Evolutionary conservation across 805 yeast genomes (phyloP), one percentile per base, ranked within the genome.

Genomic region (Candida sithepensis): DNA sequence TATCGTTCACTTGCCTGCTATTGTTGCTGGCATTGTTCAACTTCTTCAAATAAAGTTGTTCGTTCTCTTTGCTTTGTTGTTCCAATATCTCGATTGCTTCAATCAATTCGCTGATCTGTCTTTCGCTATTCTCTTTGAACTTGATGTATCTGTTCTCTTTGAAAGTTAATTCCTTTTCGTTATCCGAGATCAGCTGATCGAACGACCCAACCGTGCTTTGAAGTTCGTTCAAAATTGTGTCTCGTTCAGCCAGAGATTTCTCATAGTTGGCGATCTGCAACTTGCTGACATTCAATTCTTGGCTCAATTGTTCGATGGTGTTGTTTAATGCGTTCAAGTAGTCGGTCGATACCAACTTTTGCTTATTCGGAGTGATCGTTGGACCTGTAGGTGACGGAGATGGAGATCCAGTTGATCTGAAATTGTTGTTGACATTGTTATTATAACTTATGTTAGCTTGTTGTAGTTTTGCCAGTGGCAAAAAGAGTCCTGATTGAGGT

Each of bases 401-500:
- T 24, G 28, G 10, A 24, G 28, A 24, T 10, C 28, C 9, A 24
- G 9, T 24, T 10, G 10, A 24, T 10, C 36, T 24, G 21, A 19
- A 10, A 13, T 55, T 37, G 21, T 30, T 39, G 21, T 19, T 16
- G 13, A 24, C 28, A 24, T 21, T 24, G 40, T 22, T 21, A 30
- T 13, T 24, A 7, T 2, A 19, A 28, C 10, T 12, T 18, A 13
- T 43, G 43, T 64, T 64, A 2, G 51, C 56, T 36, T 54, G 52
- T 4, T 52, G 55, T 45, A 63, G 63, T 64, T 69, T 75, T 43
- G 71, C 78, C 59, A 73, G 79, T 2, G 82, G 82, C 41, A 91
- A 72, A 58, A 91, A 91, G 24, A 91, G 65, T 0, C 97, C 97
- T 18, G 89, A 73, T 47, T 77, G 77, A 0, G 90, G 85, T 32